Percentiles rank a stretch among this genome's conserved stretches.
Conservation (phyloP, 768 basidiomycete species). For the Psilocybe cubensis region DNA sequence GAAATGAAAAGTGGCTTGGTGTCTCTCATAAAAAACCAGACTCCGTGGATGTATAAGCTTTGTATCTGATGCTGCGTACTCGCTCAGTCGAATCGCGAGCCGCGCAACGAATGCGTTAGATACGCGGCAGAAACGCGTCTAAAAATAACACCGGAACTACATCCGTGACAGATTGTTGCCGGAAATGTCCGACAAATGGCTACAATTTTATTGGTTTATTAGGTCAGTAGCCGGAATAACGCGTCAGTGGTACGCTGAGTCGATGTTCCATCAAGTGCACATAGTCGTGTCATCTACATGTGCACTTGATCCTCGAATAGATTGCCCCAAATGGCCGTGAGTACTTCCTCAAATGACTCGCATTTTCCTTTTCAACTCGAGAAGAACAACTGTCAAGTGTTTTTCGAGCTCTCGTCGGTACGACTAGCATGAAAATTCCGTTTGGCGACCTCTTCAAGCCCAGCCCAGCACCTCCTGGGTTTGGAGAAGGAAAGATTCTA, state of each 20-base stretch:
- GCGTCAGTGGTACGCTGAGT: no score
- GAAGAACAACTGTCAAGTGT: neutral
- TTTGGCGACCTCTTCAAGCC: constrained; percentile 43
- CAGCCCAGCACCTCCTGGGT: constrained; percentile 52
- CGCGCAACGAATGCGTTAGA: no score
- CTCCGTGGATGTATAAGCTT: no score
- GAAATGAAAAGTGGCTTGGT: no score
- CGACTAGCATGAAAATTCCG: constrained; percentile 12
- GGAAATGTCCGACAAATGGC: neutral
- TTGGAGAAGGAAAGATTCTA: constrained; percentile 45
- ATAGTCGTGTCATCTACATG: no score
- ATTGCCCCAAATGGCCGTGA: neutral
- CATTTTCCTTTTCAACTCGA: neutral
- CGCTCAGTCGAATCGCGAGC: no score
- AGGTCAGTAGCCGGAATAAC: no score
- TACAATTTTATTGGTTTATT: neutral
- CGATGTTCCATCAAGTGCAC: no score
- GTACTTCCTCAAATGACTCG: neutral
- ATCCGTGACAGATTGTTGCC: neutral
- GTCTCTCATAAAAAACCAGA: no score
- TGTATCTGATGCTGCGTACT: no score
- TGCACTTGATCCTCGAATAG: neutral
- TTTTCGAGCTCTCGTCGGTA: neutral
- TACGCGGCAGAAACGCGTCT: no score
- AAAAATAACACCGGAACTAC: neutral